Base-by-base conservation (phyloP, 495 filamentous ascomycete genomes). In the Hyaloscypha finlandica region DNA sequence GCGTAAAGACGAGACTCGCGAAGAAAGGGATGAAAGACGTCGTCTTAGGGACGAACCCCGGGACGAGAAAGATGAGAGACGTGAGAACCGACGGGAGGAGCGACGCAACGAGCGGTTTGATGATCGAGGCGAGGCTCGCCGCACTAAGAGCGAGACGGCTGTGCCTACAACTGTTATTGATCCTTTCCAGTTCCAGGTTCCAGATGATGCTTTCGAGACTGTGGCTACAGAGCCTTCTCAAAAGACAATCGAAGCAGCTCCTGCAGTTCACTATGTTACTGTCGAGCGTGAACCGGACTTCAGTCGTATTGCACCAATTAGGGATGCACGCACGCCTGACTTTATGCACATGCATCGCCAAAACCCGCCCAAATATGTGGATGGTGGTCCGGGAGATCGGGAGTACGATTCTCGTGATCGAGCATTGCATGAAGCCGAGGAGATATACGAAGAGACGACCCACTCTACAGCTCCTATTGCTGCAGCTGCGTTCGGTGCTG, bases 231-330 rank as follows among this genome's bases (percentile, higher is more conserved):
- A 58, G 76, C 54, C 58, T 8, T 30, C 56, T 25, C 56, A 53
- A 14, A 61, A 51, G 32, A 68, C 59, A 54, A 33, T 16, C 16
- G 45, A 61, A 5, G 64, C 73, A 11, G 79, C 80, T 29, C 83
- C 71, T 1, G 72, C 63, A 64, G 73, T 86, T 37, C 42, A 48
- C 42, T 48, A 48, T 19, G 70, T 79, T 31, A 81, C 79, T 8
- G 79, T 82, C 30, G 78, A 81, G 25, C 76, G 78, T 19, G 81
- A 79, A 57, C 81, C 83, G 19, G 71, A 78, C 59, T 81, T 80
- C 67, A 71, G 60, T 61, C 64, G 63, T 12, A 61, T 64, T 48
- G 42, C 42, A 48, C 42, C 42, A 16, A 48, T 48, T 4, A 48
- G 42, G 16, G 42, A 48, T 19, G 42, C 42, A 16, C 42, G 42